Percentiles rank a stretch among this genome's conserved stretches.
Conservation (phyloP, 129 eudicot species). For the Solidago caesia region DNA sequence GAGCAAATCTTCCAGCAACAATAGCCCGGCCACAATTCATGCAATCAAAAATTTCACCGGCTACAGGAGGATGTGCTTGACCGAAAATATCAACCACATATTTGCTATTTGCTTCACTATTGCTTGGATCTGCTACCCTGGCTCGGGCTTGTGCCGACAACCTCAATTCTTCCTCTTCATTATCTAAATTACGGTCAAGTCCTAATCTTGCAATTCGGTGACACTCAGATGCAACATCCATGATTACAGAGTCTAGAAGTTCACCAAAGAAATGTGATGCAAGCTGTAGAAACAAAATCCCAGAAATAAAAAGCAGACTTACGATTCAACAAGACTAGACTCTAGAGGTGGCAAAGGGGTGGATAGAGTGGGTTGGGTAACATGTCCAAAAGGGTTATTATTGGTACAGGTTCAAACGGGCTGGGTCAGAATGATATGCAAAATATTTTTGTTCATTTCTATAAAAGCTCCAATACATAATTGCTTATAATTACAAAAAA, state of each 20-base stretch:
- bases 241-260: slow-evolving; percentile 72
- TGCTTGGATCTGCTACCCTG: slow-evolving; percentile 75
- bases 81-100: slow-evolving; percentile 90
- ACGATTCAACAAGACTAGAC: neutral
- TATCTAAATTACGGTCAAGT: slow-evolving; percentile 78
- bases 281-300: slow-evolving; percentile 52
- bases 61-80: slow-evolving; percentile 95
- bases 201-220: slow-evolving; percentile 91
- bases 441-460: no score
- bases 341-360: no score
- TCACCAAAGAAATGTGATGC: slow-evolving; percentile 58
- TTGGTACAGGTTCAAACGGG: no score
- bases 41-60: slow-evolving; percentile 82
- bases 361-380: no score
- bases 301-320: neutral
- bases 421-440: no score
- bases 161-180: slow-evolving; percentile 87
- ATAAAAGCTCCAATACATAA: no score
- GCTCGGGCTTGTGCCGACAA: slow-evolving; percentile 87
- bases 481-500: no score
- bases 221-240: slow-evolving; percentile 90
- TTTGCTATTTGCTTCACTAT: slow-evolving; percentile 76
- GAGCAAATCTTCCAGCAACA: slow-evolving; percentile 92
- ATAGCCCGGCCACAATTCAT: slow-evolving; percentile 93
- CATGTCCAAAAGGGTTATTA: no score